Evolutionary conservation across 75 land plant genomes (phyloP).

Genomic region (Pinus tabuliformis): DNA sequence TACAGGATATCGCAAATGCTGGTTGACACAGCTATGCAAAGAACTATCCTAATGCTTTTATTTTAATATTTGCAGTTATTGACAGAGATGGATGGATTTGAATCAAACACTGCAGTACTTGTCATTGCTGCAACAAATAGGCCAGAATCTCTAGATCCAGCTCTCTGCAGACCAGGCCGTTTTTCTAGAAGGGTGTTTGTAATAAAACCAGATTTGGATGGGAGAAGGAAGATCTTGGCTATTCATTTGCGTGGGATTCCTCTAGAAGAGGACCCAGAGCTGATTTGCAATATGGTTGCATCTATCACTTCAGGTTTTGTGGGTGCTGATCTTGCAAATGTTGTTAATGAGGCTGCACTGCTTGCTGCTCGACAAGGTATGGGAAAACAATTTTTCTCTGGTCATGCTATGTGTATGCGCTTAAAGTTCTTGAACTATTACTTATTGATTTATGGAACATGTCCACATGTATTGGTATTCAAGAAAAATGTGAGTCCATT

Average conservation of each 20-base stretch:
- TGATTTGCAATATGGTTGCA: constrained; percentile 64
- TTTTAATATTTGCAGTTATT: constrained; percentile 54
- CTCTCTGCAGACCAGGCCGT: constrained; percentile 91
- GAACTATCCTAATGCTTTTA: neutral
- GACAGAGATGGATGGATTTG: constrained; percentile 99
- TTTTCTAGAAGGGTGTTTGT: constrained; percentile 92
- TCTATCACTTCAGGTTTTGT: constrained; percentile 83
- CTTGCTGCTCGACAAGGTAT: constrained; percentile 94
- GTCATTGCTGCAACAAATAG: constrained; percentile 97
- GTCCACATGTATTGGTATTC: too few species aligned
- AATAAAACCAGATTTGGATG: constrained; percentile 80
- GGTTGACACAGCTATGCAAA: neutral
- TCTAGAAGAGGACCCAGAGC: constrained; percentile 63
- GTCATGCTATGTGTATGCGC: too few species aligned
- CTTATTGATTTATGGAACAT: too few species aligned
- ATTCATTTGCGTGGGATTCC: constrained; percentile 87
- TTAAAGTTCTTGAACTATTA: too few species aligned
- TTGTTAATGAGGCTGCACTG: constrained; percentile 95
- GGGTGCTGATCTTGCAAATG: constrained; percentile 98
- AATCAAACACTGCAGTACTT: constrained; percentile 76
- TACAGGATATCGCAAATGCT: neutral
- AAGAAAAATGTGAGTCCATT: too few species aligned
- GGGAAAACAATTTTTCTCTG: neutral
- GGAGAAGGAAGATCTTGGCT: constrained; percentile 81
- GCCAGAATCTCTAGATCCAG: constrained; percentile 94